Percentiles rank a stretch among this genome's conserved stretches.
phyloP scores from a whole-genome alignment of 257 asterid genomes.

The Schizonepeta tenuifolia region DNA sequence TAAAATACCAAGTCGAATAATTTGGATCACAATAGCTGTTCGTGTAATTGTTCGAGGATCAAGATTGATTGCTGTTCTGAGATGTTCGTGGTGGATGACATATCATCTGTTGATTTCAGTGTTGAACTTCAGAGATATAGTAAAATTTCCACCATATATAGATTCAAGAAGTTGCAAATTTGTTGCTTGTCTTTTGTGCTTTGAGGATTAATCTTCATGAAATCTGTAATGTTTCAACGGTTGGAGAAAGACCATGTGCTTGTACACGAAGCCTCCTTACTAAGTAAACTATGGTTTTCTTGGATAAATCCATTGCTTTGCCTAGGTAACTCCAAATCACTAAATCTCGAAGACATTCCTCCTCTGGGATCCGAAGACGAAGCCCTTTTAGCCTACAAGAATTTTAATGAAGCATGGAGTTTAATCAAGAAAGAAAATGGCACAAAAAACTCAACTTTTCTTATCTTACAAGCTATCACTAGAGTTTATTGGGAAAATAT shows the following conservation, averaged over 20 bases:
- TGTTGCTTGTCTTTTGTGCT: slow-evolving; percentile 53
- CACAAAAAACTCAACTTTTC: slow-evolving; percentile 27
- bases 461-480: slow-evolving; percentile 43
- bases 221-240: slow-evolving; percentile 33
- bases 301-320: slow-evolving; percentile 68
- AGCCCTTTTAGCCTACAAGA: slow-evolving; percentile 48
- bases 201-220: background rate
- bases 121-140: slow-evolving; percentile 38
- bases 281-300: slow-evolving; percentile 56
- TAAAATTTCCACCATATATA: slow-evolving; percentile 29
- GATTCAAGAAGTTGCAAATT: slow-evolving; percentile 39
- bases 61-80: slow-evolving; percentile 39
- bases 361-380: slow-evolving; percentile 60
- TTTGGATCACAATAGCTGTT: slow-evolving; percentile 54
- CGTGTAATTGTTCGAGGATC: slow-evolving; percentile 53
- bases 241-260: slow-evolving; percentile 14
- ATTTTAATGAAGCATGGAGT: slow-evolving; percentile 51
- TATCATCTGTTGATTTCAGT: slow-evolving; percentile 49
- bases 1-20: slow-evolving; percentile 24
- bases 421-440: slow-evolving; percentile 35
- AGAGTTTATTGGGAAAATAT: slow-evolving; percentile 59
- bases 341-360: slow-evolving; percentile 63
- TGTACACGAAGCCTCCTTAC: slow-evolving; percentile 40
- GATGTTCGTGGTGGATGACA: slow-evolving; percentile 61
- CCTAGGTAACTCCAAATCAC: slow-evolving; percentile 52